phyloP scores from a whole-genome alignment of 768 basidiomycete species.

The Chalciporus sphaerocephalus region DNA sequence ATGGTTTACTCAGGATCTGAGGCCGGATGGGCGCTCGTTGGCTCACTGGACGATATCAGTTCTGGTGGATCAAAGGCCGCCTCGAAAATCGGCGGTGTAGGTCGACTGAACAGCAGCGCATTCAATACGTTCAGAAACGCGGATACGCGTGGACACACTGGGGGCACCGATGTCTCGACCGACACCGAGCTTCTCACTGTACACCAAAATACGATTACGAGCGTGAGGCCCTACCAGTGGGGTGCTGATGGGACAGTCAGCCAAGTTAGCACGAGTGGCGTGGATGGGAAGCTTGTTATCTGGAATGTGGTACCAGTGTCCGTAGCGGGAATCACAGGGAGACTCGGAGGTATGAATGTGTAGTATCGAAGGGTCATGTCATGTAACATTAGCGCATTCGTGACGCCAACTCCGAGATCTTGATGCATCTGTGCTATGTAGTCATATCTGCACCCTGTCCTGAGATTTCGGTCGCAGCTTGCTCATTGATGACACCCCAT shows the following conservation, averaged over 20 bases:
- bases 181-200: conserved; percentile 83
- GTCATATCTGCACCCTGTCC: conserved; percentile 17
- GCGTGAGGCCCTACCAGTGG: conserved; percentile 67
- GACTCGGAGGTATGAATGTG: conserved; percentile 45
- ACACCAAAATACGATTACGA: conserved; percentile 99
- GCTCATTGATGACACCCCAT: conserved; percentile 89
- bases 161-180: conserved; percentile 30
- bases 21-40: conserved; percentile 72
- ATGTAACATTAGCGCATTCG: conserved; percentile 4
- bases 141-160: conserved; percentile 61
- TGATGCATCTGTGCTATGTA: neutral
- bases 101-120: conserved; percentile 86
- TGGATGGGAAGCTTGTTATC: conserved; percentile 89
- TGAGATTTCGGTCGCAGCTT: conserved; percentile 35
- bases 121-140: conserved; percentile 94
- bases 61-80: conserved; percentile 35
- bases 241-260: conserved; percentile 51
- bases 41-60: conserved; percentile 82
- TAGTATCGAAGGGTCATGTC: conserved; percentile 26
- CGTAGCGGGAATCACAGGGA: conserved; percentile 39
- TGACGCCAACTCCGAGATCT: neutral
- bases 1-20: conserved; percentile 75
- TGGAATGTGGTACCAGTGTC: conserved; percentile 75
- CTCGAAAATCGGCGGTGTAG: conserved; percentile 44
- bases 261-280: conserved; percentile 85